Evolutionary conservation across 2,329 filamentous ascomycete species (phyloP), one percentile per base, ranked within the genome.

Genomic region (Ascochyta lentis): DNA sequence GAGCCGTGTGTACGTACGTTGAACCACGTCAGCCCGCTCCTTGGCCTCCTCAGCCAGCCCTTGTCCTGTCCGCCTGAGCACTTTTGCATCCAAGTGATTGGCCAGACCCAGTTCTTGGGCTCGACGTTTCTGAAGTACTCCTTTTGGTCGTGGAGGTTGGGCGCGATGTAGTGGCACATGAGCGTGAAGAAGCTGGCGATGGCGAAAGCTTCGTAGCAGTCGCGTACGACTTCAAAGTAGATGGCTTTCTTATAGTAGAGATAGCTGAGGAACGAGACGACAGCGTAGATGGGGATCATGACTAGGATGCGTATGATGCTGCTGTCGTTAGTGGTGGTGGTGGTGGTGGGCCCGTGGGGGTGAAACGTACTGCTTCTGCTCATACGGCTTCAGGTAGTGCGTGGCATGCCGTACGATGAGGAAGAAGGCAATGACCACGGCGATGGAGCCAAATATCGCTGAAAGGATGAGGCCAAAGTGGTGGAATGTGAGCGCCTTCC

Each of bases 181-280:
- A 96, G 80, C 8, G 89, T 86, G 77, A 96, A 96, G 80, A 96
- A 96, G 61, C 89, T 90, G 27, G 90, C 88, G 61, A 96, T 93
- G 54, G 91, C 90, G 68, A 96, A 94, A 10, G 92, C 91, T 78
- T 96, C 92, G 75, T 96, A 96, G 77, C 90, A 94, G 73, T 95
- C 89, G 67, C 89, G 86, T 39, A 94, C 79, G 48, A 95, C 87
- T 69, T 91, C 84, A 73, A 89, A 95, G 78, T 96, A 96, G 53
- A 95, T 85, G 44, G 89, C 86, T 68, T 92, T 84, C 72, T 83
- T 85, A 79, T 95, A 94, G 78, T 84, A 92, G 63, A 84, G 81
- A 65, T 91, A 86, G 56, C 87, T 87, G 34, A 94, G 82, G 70
- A 90, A 90, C 31, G 89, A 87, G 19, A 92, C 87, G 35, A 87